Percentiles rank a stretch among this genome's conserved stretches.
Conservation (phyloP, 768 basidiomycete species). For the Mycena alexandri region DNA sequence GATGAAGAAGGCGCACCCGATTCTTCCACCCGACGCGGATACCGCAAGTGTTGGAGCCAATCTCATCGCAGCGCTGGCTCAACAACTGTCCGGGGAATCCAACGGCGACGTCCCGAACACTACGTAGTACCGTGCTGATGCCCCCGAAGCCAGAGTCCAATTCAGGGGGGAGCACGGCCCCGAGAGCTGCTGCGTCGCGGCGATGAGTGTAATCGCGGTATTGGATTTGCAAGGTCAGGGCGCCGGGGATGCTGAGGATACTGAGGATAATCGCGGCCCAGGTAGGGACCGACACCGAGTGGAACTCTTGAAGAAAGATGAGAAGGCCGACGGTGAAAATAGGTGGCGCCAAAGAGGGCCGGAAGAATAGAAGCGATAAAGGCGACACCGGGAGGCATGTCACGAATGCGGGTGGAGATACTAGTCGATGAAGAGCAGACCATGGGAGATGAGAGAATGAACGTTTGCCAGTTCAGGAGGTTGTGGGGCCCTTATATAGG, state of each 20-base stretch:
- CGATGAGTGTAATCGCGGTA: constrained; percentile 10
- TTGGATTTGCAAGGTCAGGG: neutral
- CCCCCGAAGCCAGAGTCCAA: constrained; percentile 5
- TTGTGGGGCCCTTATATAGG: neutral
- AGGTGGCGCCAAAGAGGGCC: neutral
- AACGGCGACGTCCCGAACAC: constrained; percentile 1
- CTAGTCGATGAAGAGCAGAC: neutral
- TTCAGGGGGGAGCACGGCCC: neutral
- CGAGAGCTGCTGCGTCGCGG: constrained; percentile 9
- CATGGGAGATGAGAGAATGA: neutral
- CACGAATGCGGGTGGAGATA: neutral
- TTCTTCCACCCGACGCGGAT: constrained; percentile 8
- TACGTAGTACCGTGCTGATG: neutral
- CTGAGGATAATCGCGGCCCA: constrained; percentile 3
- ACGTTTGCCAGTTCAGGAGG: neutral
- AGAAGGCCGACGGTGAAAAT: neutral
- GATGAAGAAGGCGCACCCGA: constrained; percentile 10
- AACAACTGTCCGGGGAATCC: constrained; percentile 4
- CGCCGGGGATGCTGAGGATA: constrained; percentile 6
- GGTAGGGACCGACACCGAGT: neutral
- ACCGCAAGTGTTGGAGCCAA: constrained; percentile 1
- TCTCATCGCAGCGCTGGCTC: neutral
- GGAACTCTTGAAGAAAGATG: neutral
- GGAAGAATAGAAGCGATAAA: neutral
- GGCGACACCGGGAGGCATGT: neutral